These are phyloP conservation scores for Monosporascus sp. DNA, from an alignment of 2,329 filamentous ascomycete genomes.

Conservation along the genomic window DNA sequence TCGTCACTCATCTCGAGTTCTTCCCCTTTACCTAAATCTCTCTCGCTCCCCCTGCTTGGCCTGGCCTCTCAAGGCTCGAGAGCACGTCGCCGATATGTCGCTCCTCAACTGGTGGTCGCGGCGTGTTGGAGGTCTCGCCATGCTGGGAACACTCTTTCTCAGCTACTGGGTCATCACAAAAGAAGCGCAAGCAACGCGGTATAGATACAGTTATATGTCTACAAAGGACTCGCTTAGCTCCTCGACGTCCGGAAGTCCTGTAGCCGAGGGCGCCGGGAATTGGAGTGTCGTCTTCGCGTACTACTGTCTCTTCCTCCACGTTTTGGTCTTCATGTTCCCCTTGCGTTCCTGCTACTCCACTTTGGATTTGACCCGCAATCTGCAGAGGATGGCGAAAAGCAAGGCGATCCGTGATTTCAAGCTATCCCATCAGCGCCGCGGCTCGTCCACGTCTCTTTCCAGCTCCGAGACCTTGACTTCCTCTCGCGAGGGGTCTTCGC, in stretches of 20 bases:
- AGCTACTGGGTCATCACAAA: constrained; percentile 52
- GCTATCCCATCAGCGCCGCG: constrained; percentile 42
- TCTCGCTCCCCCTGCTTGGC: constrained; percentile 12
- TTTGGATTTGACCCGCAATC: constrained; percentile 48
- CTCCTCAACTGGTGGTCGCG: constrained; percentile 50
- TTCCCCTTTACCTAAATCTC: constrained; percentile 7
- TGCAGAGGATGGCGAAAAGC: constrained; percentile 42
- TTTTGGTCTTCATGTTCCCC: constrained; percentile 60
- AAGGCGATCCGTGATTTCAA: constrained; percentile 44
- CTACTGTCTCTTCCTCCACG: constrained; percentile 62
- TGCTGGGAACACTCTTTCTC: constrained; percentile 43
- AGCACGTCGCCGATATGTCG: constrained; percentile 37
- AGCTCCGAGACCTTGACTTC: constrained; percentile 51
- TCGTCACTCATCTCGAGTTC: neutral
- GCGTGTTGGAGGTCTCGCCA: constrained; percentile 51
- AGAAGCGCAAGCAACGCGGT: constrained; percentile 40
- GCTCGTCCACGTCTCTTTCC: constrained; percentile 50
- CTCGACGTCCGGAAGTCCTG: constrained; percentile 26
- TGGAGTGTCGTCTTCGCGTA: constrained; percentile 55
- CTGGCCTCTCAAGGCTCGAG: constrained; percentile 15
- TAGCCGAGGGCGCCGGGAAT: constrained; percentile 38
- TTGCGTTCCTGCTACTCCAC: constrained; percentile 58
- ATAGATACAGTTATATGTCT: constrained; percentile 38
- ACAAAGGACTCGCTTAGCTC: constrained; percentile 34
- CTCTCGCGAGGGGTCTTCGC: constrained; percentile 32